These are phyloP conservation scores for Coemansia sp. DNA, from an alignment of 192 early-diverging fungal species.

Conservation along the genomic window DNA sequence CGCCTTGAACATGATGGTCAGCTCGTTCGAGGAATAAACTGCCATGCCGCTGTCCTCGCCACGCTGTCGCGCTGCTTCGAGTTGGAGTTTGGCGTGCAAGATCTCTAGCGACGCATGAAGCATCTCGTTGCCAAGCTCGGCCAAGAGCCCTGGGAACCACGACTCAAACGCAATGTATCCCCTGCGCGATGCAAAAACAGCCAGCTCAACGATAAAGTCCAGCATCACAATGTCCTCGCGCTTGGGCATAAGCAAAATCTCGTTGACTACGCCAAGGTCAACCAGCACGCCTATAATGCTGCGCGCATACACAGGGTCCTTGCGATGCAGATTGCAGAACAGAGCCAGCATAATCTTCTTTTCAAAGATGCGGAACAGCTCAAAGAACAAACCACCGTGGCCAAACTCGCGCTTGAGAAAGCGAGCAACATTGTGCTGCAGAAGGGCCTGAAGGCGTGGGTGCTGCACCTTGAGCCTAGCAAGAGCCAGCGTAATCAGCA, in stretches of 20 bases:
- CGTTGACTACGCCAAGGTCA: constrained; percentile 47
- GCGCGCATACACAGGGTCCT: constrained; percentile 40
- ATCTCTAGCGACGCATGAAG: constrained; percentile 55
- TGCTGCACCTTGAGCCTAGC: constrained; percentile 56
- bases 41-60: constrained; percentile 40
- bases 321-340: constrained; percentile 55
- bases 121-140: constrained; percentile 50
- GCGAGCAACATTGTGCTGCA: constrained; percentile 52
- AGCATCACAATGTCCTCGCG: constrained; percentile 57
- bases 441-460: constrained; percentile 51
- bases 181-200: constrained; percentile 53
- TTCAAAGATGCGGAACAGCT: constrained; percentile 55
- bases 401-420: constrained; percentile 49
- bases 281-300: constrained; percentile 43
- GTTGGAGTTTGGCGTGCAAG: constrained; percentile 50
- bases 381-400: constrained; percentile 47
- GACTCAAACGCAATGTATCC: constrained; percentile 52
- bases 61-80: constrained; percentile 55
- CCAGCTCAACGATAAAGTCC: constrained; percentile 57
- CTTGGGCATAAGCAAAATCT: constrained; percentile 45
- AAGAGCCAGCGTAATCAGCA: constrained; percentile 52
- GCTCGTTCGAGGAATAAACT: constrained; percentile 44
- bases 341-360: constrained; percentile 52
- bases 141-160: constrained; percentile 53
- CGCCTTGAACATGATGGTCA: constrained; percentile 50